Percentiles rank a stretch among this genome's conserved stretches.
Evolutionary conservation across 306 rosid species (phyloP).

Genomic region (Sindora glabra): DNA sequence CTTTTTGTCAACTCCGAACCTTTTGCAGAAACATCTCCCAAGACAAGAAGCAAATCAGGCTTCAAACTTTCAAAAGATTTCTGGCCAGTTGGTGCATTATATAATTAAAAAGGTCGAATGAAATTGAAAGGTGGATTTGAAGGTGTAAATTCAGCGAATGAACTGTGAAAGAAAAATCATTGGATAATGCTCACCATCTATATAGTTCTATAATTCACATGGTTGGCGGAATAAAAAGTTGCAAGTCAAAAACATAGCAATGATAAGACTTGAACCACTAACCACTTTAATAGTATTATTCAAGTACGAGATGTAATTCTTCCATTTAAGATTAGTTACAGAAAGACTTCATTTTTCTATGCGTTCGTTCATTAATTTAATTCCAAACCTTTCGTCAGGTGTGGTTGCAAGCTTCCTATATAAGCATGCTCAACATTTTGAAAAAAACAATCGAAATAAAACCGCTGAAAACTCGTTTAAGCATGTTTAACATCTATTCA

Average conservation of each 20-base stretch:
- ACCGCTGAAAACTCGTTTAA: background rate
- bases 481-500: background rate
- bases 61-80: conserved; percentile 45
- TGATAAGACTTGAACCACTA: conserved; percentile 4
- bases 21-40: conserved; percentile 66
- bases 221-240: background rate
- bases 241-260: background rate
- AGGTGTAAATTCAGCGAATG: conserved; percentile 17
- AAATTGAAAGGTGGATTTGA: background rate
- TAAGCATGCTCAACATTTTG: too few species aligned
- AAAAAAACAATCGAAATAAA: too few species aligned
- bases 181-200: background rate
- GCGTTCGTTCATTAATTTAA: too few species aligned
- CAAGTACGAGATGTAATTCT: background rate
- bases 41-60: conserved; percentile 61
- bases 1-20: conserved; percentile 40
- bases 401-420: too few species aligned
- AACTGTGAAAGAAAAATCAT: conserved; percentile 6
- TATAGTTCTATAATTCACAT: background rate
- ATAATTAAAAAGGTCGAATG: conserved; percentile 15
- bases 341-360: too few species aligned
- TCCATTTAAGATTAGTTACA: background rate
- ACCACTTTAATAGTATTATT: background rate
- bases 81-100: conserved; percentile 36
- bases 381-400: too few species aligned